Conservation (phyloP, 169 alveolate genomes). For the Plasmodium relictum region DNA sequence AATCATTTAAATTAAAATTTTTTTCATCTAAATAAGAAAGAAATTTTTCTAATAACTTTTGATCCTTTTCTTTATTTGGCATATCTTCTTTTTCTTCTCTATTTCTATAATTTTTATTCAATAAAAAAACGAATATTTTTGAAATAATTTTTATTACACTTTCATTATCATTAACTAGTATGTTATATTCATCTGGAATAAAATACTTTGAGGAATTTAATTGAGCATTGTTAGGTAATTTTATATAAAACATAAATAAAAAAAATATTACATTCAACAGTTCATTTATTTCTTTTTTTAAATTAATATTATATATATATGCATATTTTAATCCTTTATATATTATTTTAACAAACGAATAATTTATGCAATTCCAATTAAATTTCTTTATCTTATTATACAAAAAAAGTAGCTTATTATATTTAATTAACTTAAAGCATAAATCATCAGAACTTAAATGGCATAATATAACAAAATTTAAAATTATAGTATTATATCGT, state of each 20-base stretch:
- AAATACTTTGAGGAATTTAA: constrained; percentile 48
- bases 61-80: constrained; percentile 15
- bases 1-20: constrained; percentile 26
- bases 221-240: constrained; percentile 57
- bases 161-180: constrained; percentile 57
- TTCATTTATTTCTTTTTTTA: constrained; percentile 51
- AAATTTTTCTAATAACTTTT: constrained; percentile 20
- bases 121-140: constrained; percentile 58
- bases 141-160: constrained; percentile 59
- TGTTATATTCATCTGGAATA: constrained; percentile 54
- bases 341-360: constrained; percentile 56
- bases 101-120: constrained; percentile 29
- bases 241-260: constrained; percentile 61
- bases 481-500: constrained; percentile 68
- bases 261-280: constrained; percentile 22
- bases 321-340: constrained; percentile 74
- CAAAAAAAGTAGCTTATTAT: constrained; percentile 25
- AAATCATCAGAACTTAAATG: constrained; percentile 60
- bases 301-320: constrained; percentile 43
- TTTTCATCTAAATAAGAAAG: constrained; percentile 34
- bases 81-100: not conserved
- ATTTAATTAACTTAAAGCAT: constrained; percentile 60
- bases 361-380: constrained; percentile 72
- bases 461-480: constrained; percentile 44
- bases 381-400: constrained; percentile 41